Evolutionary conservation across 1,139 yeast species (phyloP).

Genomic region (Lodderomyces orthopsilosis): DNA sequence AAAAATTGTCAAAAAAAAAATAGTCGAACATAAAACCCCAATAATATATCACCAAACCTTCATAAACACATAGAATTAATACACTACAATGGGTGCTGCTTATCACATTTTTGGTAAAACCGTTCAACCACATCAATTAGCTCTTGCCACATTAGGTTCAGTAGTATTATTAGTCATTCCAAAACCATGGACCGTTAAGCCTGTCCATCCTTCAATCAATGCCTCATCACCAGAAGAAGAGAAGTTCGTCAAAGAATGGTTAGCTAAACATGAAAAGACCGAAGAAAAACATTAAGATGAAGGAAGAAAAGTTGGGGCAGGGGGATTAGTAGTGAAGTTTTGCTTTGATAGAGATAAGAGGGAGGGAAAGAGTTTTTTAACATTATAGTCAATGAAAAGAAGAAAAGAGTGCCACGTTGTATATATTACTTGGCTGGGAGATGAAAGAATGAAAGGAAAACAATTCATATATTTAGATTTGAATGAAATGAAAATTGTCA

Average conservation of each 20-base stretch:
- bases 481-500: too few species aligned
- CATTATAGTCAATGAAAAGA: too few species aligned
- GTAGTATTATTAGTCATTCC: slow-evolving; percentile 59
- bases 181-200: slow-evolving; percentile 69
- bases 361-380: too few species aligned
- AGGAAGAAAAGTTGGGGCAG: too few species aligned
- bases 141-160: slow-evolving; percentile 65
- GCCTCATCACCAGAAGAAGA: slow-evolving; percentile 88
- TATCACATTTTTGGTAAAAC: slow-evolving; percentile 75
- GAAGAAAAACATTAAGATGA: slow-evolving; percentile 33
- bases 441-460: too few species aligned
- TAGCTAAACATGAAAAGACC: slow-evolving; percentile 32
- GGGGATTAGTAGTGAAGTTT: too few species aligned
- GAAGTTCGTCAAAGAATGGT: slow-evolving; percentile 56
- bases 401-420: too few species aligned
- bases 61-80: background rate
- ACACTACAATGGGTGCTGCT: slow-evolving; percentile 68
- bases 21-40: background rate
- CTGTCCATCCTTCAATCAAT: slow-evolving; percentile 63
- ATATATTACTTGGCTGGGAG: too few species aligned
- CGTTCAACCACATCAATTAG: slow-evolving; percentile 70
- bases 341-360: background rate
- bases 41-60: background rate
- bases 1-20: background rate
- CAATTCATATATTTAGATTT: too few species aligned